Base-by-base conservation (phyloP, 352 stramenopile genomes). In the Stramenopiles sp. region DNA sequence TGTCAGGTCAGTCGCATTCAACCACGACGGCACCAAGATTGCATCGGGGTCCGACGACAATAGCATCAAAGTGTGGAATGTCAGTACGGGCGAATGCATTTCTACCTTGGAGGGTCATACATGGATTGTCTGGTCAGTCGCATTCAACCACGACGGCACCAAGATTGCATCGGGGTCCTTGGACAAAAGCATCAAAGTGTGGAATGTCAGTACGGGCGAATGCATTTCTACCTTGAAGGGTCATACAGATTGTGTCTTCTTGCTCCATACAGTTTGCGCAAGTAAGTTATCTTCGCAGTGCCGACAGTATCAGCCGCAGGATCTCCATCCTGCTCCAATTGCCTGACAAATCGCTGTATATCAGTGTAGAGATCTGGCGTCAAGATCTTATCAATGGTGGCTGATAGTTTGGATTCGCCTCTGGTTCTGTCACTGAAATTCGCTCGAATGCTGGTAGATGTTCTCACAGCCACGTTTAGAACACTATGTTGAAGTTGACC, bases 161-260 rank as follows among this genome's bases (percentile, higher is more conserved):
- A 84, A 97, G 22, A 96, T 91, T 83, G 93, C 94, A 84, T 95
- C 90, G 81, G 92, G 92, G 32, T 96, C 91, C n/a, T 97, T 97
- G 81, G 93, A 97, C 82, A 88, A 91, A 27, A 97, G 92, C 0
- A 96, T 91, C 86, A 97, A 97, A 89, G 93, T 97, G 80, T 95
- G 91, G 91, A 92, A 97, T 81, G 91, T 97, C 0, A 87, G 86
- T 8, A 93, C 87, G 4, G 92, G 93, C 8, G 90, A 95, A 75
- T 97, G 95, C 81, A 86, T 97, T 27, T 90, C 93, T 86, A 97
- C 93, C 4, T 85, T 97, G 67, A 88, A 92, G 1, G 93, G 93
- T 1, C 93, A 98, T 87, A 97, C 96, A 81, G 93, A 97, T 84
- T 92, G 97, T 85, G 97, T 98, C 55, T 84, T 97, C n/a, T n/a